Percentiles rank a stretch among this genome's conserved stretches.
phyloP scores from a whole-genome alignment of 306 rosid species.

The Castanopsis chinensis region DNA sequence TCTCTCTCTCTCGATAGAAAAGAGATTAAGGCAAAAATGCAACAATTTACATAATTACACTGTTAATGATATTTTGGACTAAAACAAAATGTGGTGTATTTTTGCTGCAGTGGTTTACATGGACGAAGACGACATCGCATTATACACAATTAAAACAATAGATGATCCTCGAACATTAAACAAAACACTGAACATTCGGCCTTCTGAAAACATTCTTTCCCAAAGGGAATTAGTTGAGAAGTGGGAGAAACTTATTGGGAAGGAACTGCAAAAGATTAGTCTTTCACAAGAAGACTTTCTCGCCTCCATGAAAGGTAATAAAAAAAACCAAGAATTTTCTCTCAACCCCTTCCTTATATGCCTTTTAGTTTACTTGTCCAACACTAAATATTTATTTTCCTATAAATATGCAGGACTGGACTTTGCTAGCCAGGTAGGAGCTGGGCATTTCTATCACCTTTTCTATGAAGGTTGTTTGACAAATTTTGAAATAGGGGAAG shows the following conservation, averaged over 20 bases:
- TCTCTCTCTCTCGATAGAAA: too few species aligned
- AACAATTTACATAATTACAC: too few species aligned
- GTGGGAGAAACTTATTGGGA: constrained; percentile 71
- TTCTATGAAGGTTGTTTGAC: constrained; percentile 77
- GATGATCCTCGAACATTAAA: constrained; percentile 76
- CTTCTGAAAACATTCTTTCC: constrained; percentile 64
- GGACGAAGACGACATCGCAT: constrained; percentile 86
- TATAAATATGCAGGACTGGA: constrained; percentile 40
- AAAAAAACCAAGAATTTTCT: background rate
- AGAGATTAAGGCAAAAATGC: too few species aligned
- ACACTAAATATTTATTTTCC: too few species aligned
- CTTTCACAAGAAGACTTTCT: constrained; percentile 59
- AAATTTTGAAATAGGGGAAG: constrained; percentile 62
- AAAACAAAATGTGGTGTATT: background rate
- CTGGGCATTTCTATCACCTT: constrained; percentile 67
- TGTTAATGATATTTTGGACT: too few species aligned
- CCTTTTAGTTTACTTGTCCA: too few species aligned
- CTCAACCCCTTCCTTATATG: background rate
- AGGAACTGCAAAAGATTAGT: constrained; percentile 44
- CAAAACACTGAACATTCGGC: constrained; percentile 77
- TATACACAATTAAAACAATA: constrained; percentile 72
- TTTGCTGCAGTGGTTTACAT: constrained; percentile 37
- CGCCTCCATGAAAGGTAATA: constrained; percentile 62
- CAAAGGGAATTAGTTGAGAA: constrained; percentile 55
- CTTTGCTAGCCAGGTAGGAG: constrained; percentile 50